Evolutionary conservation across 163 green algal genomes (phyloP).

Genomic region (Volvox carteri): DNA sequence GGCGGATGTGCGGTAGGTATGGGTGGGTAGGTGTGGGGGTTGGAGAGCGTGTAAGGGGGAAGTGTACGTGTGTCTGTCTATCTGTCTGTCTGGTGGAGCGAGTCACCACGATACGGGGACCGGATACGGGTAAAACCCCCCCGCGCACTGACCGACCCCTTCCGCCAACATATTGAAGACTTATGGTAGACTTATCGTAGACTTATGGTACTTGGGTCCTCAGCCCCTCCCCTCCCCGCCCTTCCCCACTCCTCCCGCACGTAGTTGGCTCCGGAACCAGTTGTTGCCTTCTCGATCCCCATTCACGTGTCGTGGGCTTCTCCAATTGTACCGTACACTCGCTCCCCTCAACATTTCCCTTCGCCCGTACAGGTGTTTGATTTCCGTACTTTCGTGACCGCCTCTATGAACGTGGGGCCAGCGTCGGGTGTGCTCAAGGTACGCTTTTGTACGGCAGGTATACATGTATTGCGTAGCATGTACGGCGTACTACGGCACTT

Average conservation of each 20-base stretch:
- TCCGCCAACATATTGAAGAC: not conserved
- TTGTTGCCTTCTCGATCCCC: not conserved
- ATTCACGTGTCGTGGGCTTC: too few species aligned
- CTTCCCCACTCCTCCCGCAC: not conserved
- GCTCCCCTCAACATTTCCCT: too few species aligned
- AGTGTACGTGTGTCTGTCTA: too few species aligned
- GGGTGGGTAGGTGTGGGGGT: not conserved
- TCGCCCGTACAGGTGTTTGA: constrained; percentile 74
- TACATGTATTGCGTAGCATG: not conserved
- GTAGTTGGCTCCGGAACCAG: not conserved
- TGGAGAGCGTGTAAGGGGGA: not conserved
- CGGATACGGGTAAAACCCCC: not conserved
- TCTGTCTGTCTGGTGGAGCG: too few species aligned
- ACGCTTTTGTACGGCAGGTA: not conserved
- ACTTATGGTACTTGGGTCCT: too few species aligned
- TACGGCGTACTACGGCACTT: too few species aligned
- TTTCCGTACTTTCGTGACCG: constrained; percentile 80
- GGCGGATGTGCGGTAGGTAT: not conserved
- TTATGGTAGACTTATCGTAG: too few species aligned
- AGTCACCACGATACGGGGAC: not conserved
- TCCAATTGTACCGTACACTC: too few species aligned
- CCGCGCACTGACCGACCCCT: not conserved
- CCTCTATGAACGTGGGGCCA: constrained; percentile 85
- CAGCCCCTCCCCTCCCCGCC: not conserved
- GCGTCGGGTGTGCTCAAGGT: constrained; percentile 50